Percentiles rank a stretch among this genome's conserved stretches.
Conservation (phyloP, 805 yeast species). For the Candida pseudofarinosa region DNA sequence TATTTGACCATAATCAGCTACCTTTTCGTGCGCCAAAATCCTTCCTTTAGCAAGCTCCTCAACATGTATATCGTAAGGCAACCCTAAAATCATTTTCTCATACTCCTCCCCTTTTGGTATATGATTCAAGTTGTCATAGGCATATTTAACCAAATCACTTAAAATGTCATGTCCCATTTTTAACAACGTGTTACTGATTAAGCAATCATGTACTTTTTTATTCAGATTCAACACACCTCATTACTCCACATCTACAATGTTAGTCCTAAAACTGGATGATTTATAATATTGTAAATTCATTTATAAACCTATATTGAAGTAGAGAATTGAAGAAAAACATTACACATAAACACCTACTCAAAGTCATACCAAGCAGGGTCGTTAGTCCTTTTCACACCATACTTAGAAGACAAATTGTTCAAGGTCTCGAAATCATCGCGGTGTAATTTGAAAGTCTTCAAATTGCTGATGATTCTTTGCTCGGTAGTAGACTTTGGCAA, state of each 20-base stretch:
- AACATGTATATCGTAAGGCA: slow-evolving; percentile 39
- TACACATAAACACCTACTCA: slow-evolving; percentile 4
- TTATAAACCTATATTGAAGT: no score
- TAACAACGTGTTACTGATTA: no score
- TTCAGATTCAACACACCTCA: no score
- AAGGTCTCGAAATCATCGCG: slow-evolving; percentile 24
- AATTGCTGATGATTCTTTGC: slow-evolving; percentile 22
- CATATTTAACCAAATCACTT: slow-evolving; percentile 30
- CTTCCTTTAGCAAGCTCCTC: slow-evolving; percentile 24
- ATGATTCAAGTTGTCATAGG: slow-evolving; percentile 28
- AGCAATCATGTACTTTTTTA: no score
- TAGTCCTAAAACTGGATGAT: no score
- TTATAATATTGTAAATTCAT: no score
- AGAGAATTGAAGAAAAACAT: not conserved
- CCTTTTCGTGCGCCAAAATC: slow-evolving; percentile 29
- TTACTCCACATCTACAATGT: no score
- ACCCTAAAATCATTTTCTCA: slow-evolving; percentile 53
- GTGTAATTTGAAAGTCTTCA: slow-evolving; percentile 20
- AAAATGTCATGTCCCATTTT: slow-evolving; percentile 15
- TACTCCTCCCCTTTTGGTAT: slow-evolving; percentile 39
- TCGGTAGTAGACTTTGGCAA: slow-evolving; percentile 25
- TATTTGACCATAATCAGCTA: slow-evolving; percentile 29
- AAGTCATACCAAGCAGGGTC: slow-evolving; percentile 17
- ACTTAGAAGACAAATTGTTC: slow-evolving; percentile 16
- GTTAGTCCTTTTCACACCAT: slow-evolving; percentile 19